These are phyloP conservation scores for Brettanomyces bruxellensis DNA, from an alignment of 805 yeast genomes.

Conservation along the genomic window DNA sequence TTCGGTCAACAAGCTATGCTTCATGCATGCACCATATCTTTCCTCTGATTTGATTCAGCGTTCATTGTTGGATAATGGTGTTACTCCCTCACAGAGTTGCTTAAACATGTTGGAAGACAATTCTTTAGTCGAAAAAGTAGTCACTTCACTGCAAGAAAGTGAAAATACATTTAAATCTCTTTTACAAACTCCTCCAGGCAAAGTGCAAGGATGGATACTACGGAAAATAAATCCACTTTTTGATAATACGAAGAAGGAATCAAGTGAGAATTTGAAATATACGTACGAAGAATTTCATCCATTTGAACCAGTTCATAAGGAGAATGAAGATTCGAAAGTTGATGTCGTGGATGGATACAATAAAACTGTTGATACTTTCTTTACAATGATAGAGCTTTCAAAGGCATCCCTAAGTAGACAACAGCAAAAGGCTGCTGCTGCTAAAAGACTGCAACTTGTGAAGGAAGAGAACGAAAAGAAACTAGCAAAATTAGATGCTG, in stretches of 20 bases:
- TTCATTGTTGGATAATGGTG: slow-evolving; percentile 33
- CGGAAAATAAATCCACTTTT: slow-evolving; percentile 49
- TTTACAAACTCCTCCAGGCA: slow-evolving; percentile 24
- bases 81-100: slow-evolving; percentile 32
- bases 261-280: slow-evolving; percentile 28
- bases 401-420: slow-evolving; percentile 68
- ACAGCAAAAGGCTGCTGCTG: slow-evolving; percentile 68
- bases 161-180: slow-evolving; percentile 34
- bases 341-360: slow-evolving; percentile 59
- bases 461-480: slow-evolving; percentile 63
- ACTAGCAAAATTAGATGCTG: slow-evolving; percentile 52
- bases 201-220: slow-evolving; percentile 51
- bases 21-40: slow-evolving; percentile 60
- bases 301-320: slow-evolving; percentile 32
- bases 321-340: slow-evolving; percentile 24
- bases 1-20: slow-evolving; percentile 62
- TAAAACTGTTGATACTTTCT: slow-evolving; percentile 72
- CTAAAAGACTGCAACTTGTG: slow-evolving; percentile 66
- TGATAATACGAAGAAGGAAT: slow-evolving; percentile 29
- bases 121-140: slow-evolving; percentile 23
- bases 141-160: slow-evolving; percentile 36
- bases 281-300: slow-evolving; percentile 50
- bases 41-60: slow-evolving; percentile 73
- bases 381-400: slow-evolving; percentile 76
- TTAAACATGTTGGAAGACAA: slow-evolving; percentile 22